Conservation (phyloP, 768 basidiomycete genomes). For the Glaciozyma martinii region DNA sequence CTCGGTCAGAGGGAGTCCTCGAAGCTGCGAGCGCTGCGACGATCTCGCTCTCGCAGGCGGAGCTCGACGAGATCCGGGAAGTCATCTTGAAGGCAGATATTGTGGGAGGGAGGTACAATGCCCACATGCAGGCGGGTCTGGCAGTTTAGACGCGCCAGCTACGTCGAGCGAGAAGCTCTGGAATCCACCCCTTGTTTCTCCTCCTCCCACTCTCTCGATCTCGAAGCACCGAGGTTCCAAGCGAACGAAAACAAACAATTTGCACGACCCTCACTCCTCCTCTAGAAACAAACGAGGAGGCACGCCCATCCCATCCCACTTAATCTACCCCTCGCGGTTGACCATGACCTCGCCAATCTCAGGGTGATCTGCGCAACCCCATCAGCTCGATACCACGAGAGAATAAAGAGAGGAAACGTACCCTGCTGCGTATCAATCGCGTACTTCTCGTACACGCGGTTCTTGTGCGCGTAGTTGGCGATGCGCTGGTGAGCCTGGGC, state of each 20-base stretch:
- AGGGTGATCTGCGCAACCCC: too few species aligned
- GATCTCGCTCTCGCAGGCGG: conserved; percentile 43
- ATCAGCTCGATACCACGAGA: too few species aligned
- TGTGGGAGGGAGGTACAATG: conserved; percentile 43
- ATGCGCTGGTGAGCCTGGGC: conserved; percentile 26
- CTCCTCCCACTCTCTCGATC: too few species aligned
- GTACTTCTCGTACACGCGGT: conserved; percentile 1
- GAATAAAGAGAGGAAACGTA: background rate
- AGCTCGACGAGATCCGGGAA: conserved; percentile 43
- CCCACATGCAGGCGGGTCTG: background rate
- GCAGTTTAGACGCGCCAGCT: background rate
- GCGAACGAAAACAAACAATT: too few species aligned
- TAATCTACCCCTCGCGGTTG: too few species aligned
- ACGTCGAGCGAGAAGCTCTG: too few species aligned
- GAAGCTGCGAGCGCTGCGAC: conserved; percentile 48
- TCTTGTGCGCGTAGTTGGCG: conserved; percentile 7
- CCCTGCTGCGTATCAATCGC: conserved; percentile 20
- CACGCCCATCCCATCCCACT: too few species aligned
- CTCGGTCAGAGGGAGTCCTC: conserved; percentile 16
- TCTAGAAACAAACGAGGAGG: too few species aligned
- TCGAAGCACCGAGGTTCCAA: too few species aligned
- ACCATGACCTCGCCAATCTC: too few species aligned
- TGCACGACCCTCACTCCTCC: too few species aligned
- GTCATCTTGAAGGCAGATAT: conserved; percentile 41
- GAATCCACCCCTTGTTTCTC: too few species aligned